Base-by-base conservation (phyloP, 2,329 filamentous ascomycete species). In the Westerdykella ornata region DNA sequence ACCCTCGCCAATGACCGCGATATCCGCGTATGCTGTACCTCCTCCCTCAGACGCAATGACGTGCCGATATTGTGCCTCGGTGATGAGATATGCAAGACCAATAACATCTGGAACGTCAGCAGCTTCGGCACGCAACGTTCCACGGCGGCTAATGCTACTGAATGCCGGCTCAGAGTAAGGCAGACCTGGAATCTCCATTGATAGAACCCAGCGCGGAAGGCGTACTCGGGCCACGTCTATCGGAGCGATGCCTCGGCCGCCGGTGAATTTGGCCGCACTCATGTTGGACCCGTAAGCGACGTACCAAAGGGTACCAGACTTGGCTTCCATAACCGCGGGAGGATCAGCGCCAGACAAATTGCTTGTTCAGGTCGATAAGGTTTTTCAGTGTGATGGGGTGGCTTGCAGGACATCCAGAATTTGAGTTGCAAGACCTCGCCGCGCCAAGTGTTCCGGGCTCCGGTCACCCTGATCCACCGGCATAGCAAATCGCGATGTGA, bases 231-330 rank as follows among this genome's bases (percentile, higher is more conserved):
- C 38, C 2, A 26, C 29, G 4, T 35, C 22, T 2, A 48, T 18
- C 7, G 52, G 51, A 14, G 38, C 34, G 28, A 52, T 49, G 5
- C 47, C 49, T 32, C 52, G 45, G 41, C 37, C 18, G 22, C 39
- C 40, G 38, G 37, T 47, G 34, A 56, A 54, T 36, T 49, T 56
- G 15, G 34, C 15, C n/a, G 33, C 29, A 39, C 42, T 49, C 37
- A 56, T 44, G 40, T 54, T 56, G 2, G 51, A 55, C 31, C 51
- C 51, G 31, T 56, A 54, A 11, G 51, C 51, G 17, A 54, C 45
- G 32, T 56, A 54, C 51, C 51, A 54, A 5, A 54, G 17, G 8
- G 29, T 38, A 8, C 29, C 31, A 18, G 35, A 20, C 19, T 38
- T 39, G 14, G 15, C 15, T 17, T 36, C 15, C 34, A 33, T 33